Conservation (phyloP, 176 grass and related monocot species). For the Eleusine indica region DNA sequence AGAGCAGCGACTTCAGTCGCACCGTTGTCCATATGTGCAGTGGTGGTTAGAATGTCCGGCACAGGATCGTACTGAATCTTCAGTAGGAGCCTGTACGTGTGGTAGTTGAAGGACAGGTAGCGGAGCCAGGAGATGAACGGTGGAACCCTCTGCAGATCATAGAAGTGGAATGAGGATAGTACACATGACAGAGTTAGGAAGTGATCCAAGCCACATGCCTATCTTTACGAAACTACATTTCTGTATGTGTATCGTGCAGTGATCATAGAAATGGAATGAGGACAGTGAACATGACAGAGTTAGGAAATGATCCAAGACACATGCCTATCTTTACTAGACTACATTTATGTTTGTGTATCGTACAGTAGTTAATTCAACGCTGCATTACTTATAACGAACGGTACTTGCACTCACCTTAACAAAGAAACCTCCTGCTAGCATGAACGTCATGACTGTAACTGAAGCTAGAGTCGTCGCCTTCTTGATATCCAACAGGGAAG, state of each 20-base stretch:
- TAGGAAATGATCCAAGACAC: not conserved
- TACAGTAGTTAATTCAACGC: not conserved
- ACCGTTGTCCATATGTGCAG: slow-evolving; percentile 58
- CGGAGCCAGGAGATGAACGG: slow-evolving; percentile 95
- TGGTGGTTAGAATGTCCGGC: slow-evolving; percentile 58
- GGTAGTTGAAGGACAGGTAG: slow-evolving; percentile 93
- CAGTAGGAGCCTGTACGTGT: slow-evolving; percentile 89
- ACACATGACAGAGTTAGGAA: not conserved
- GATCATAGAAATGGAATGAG: slow-evolving; percentile 30
- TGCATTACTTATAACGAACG: not conserved
- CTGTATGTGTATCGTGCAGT: not conserved
- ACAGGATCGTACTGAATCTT: slow-evolving; percentile 85
- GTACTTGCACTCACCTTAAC: slow-evolving; percentile 66
- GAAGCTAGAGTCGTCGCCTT: slow-evolving; percentile 99
- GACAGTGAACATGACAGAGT: not conserved
- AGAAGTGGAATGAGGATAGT: not conserved
- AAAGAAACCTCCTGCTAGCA: slow-evolving; percentile 98
- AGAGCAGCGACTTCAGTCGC: slow-evolving; percentile 65
- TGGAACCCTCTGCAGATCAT: slow-evolving; percentile 78
- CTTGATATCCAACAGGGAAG: slow-evolving; percentile 83
- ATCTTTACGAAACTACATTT: not conserved
- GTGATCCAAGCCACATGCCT: slow-evolving; percentile 1
- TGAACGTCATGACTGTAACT: slow-evolving; percentile 99
- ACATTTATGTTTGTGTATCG: not conserved
- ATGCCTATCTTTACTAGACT: not conserved